A percentile compares a stretch with the other conserved stretches of the same genome.
Evolutionary conservation across 1,284 basidiomycete genomes (phyloP).

Genomic region (Phenoliferia sp.): DNA sequence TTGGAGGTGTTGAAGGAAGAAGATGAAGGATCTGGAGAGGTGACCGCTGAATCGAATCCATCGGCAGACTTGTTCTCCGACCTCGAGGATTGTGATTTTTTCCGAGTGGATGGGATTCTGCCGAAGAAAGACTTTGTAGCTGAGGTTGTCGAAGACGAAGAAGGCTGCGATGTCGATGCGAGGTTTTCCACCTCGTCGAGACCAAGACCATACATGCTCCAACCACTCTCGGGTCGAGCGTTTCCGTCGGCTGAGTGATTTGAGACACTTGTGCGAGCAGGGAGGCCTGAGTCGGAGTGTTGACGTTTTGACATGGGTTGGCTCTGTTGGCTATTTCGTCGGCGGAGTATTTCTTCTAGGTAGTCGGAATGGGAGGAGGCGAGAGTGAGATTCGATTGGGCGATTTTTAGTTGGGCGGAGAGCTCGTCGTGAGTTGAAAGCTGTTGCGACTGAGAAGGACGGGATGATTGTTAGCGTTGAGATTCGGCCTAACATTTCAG

Average conservation of each 20-base stretch:
- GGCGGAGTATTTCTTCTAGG: constrained; percentile 35
- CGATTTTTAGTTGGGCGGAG: constrained; percentile 37
- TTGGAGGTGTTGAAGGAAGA: no score
- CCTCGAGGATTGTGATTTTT: neutral
- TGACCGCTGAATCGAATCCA: no score
- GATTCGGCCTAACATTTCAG: no score
- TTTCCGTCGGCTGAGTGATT: neutral
- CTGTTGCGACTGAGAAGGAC: constrained; percentile 7
- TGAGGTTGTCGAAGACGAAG: neutral
- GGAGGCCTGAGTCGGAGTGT: neutral
- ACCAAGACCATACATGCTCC: neutral
- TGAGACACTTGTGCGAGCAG: neutral
- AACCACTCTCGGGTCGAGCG: neutral
- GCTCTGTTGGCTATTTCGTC: constrained; percentile 19
- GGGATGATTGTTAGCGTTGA: neutral
- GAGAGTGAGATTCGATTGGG: constrained; percentile 36
- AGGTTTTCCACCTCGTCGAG: neutral
- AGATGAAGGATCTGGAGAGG: no score
- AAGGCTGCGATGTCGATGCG: neutral
- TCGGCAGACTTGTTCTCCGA: neutral
- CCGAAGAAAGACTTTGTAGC: neutral
- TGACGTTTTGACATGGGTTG: neutral
- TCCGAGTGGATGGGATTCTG: neutral
- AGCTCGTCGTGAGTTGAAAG: constrained; percentile 35
- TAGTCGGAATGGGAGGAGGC: constrained; percentile 36